Evolutionary conservation across 345 rosid genomes (phyloP), one percentile per base, ranked within the genome.

Genomic region (Citrus reticulata): DNA sequence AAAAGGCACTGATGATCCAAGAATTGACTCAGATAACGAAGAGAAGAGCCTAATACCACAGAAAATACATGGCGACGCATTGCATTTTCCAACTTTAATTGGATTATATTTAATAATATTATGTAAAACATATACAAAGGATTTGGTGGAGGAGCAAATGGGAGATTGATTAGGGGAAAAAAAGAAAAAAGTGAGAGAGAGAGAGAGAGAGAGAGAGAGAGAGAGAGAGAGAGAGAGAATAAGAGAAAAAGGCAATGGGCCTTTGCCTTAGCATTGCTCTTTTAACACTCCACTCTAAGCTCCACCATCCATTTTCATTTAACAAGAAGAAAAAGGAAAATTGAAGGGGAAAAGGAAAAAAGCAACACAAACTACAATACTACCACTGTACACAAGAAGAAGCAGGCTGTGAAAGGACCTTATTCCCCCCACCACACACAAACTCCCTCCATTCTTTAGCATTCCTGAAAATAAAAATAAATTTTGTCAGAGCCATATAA

Each of bases 211-310:
- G 29, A 29, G 40, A 37, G 73, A 66, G 63, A 35, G 70, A 68
- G 75, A 27, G 27, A 27, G 77, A 83, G 83, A 68, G 13, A 71
- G 83, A 73, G 13, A 11, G 1, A 13, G 17, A 46, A 13, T 2
- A 46, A 46, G 51, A 13, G 51, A 30, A 25, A 40, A 72, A 71
- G 61, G 49, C 79, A 79, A 69, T 30, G 30, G 58, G 57, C 58
- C 76, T 78, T 83, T 46, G 77, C 57, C 77, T 39, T 60, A 4
- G 55, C n/a, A 51, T 78, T 78, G 82, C 78, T 40, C 75, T 78
- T 59, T 65, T 72, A 54, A 37, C 57, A 81, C 80, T 81, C 84
- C 84, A 80, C 86, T 32, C 74, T 58, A 61, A 46, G 78, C 62
- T 72, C 76, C 76, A 68, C 73, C 68, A 17, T n/a, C 69, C 75